phyloP scores from a whole-genome alignment of 306 rosid species.

The Boehmeria nivea region DNA sequence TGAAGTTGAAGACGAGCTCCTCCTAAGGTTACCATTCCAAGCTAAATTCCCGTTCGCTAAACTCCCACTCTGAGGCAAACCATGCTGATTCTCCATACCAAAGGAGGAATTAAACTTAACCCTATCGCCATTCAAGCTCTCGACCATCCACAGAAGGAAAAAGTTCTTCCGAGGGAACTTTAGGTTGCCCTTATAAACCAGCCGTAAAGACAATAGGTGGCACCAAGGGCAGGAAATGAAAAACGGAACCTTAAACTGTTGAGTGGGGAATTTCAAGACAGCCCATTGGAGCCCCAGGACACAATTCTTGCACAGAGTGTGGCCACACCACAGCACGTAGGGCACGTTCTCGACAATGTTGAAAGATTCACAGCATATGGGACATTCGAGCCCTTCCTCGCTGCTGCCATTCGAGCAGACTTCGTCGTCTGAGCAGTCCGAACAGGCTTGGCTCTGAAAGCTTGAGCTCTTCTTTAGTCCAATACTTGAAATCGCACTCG shows the following conservation, averaged over 20 bases:
- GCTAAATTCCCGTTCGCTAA: no score
- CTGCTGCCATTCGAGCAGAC: conserved; percentile 64
- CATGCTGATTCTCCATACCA: conserved; percentile 44
- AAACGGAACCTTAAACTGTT: conserved; percentile 61
- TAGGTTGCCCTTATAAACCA: conserved; percentile 66
- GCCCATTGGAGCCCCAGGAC: conserved; percentile 92
- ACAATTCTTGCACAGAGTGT: conserved; percentile 81
- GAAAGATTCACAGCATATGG: conserved; percentile 87
- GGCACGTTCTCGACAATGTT: conserved; percentile 95
- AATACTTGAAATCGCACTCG: conserved; percentile 56
- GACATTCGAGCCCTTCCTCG: conserved; percentile 89
- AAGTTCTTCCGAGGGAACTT: conserved; percentile 78
- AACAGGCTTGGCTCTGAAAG: conserved; percentile 35
- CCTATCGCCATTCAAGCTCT: conserved; percentile 78
- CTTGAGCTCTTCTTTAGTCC: conserved; percentile 51
- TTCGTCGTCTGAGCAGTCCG: conserved; percentile 83
- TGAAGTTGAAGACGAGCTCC: conserved; percentile 36
- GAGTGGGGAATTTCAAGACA: conserved; percentile 54
- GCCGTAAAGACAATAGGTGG: conserved; percentile 58
- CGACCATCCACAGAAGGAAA: conserved; percentile 94
- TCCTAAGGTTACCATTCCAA: conserved; percentile 49
- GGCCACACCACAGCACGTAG: conserved; percentile 95
- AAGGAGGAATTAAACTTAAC: conserved; percentile 42
- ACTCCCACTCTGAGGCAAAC: conserved; percentile 32
- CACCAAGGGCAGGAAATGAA: conserved; percentile 90